Percentiles rank a stretch among this genome's conserved stretches.
These are phyloP conservation scores for Skeletonema marinoi DNA, from an alignment of 108 stramenopile genomes.

Conservation along the genomic window DNA sequence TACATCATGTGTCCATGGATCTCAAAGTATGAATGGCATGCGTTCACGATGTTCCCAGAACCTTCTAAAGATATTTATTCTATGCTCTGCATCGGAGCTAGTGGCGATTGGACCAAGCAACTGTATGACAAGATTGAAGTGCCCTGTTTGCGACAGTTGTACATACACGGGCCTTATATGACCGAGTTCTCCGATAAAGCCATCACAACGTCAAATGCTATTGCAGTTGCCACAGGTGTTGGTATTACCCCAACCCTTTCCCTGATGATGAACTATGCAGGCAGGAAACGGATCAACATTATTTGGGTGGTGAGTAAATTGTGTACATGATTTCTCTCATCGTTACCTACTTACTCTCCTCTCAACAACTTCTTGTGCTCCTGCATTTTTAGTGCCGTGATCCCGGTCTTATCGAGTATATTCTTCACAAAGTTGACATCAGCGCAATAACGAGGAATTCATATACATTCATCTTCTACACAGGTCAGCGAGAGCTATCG, in stretches of 20 bases:
- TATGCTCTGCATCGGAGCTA: not conserved
- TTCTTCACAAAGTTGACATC: constrained; percentile 2
- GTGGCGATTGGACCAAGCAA: constrained; percentile 4
- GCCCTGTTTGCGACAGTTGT: not conserved
- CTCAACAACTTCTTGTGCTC: no score
- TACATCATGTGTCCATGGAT: constrained; percentile 8
- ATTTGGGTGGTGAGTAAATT: constrained; percentile 2
- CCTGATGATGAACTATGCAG: not conserved
- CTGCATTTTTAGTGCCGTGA: not conserved
- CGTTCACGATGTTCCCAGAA: constrained; percentile 1
- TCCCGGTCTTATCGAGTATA: constrained; percentile 8
- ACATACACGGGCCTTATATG: not conserved
- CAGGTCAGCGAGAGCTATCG: constrained; percentile 7
- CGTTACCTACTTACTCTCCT: no score
- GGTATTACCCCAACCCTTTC: constrained; percentile 21
- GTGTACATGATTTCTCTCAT: no score
- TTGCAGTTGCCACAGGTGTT: constrained; percentile 19
- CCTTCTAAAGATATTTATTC: not conserved
- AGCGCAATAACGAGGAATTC: not conserved
- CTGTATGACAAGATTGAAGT: not conserved
- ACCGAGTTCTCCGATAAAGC: not conserved
- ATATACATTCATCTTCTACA: constrained; percentile 19
- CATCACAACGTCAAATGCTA: not conserved
- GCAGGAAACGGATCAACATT: constrained; percentile 4
- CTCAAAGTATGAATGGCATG: constrained; percentile 12